Base-by-base conservation (phyloP, 129 eudicot species). In the Tagetes patula region DNA sequence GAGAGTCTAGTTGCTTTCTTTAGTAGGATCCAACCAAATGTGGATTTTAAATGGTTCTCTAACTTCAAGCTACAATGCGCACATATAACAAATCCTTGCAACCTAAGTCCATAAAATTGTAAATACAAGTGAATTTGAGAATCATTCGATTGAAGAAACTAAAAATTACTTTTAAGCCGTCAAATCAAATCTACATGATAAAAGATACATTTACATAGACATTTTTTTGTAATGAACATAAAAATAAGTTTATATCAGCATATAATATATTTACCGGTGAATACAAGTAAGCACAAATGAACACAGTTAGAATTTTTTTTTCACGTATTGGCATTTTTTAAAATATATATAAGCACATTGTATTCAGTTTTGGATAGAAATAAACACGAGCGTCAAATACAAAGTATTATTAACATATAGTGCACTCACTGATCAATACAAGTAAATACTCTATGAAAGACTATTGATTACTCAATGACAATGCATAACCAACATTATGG, bases 1-100 rank as follows among this genome's bases (percentile, higher is more conserved):
- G 65, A 75, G 53, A 41, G 52, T 55, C 66, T 54, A 53, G 41
- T 32, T 72, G 77, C 43, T 72, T 56, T 72, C 77, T 72, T 43
- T 2, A 45, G 54, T 11, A 11, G 20, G 54, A 11, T 11, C 14
- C 54, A 49, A 49, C 54, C 27, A 49, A 49, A 49, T 49, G 54
- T 49, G 54, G 2, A 49, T 49, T 4, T 49, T 11, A 20, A 49
- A 49, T 49, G 20, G 14, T 49, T 49, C 27, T 12, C 54, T 49
- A 11, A 49, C 9, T 11, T 49, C 5, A 49, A 49, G 54, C 20
- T 49, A 49, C 54, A 8, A 20, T 13, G 54, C 20, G 13, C 54
- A 13, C 6, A 49, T 11, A 49, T 11, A 49, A 8, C 8, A 8
- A 45, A 45, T 45, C 8, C 8, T 45, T 45, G 49, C 49, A 45